Evolutionary conservation across 768 basidiomycete species (phyloP), one percentile per base, ranked within the genome.

Genomic region (Lactarius psammicola): DNA sequence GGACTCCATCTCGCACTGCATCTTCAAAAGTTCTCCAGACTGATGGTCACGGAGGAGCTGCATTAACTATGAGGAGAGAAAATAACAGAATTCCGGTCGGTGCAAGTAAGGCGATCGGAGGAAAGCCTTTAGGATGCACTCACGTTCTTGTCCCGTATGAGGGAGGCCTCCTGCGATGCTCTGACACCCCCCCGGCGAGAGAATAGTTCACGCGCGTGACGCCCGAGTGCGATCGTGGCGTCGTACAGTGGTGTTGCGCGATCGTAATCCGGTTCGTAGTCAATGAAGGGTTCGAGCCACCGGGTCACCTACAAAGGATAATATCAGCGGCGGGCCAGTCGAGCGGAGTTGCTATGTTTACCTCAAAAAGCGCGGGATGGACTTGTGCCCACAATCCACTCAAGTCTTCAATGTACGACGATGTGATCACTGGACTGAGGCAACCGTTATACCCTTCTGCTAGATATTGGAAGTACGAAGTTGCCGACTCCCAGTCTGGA

Each of bases 221-320:
- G 30, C 20, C 49, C 30, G 42, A 67, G 46, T 28, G 33, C 61
- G 31, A 64, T 56, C 7, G 56, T 63, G 7, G 66, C 66, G 34
- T 67, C 66, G 40, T 59, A 54, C 18, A 67, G 18, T 9, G 66
- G 66, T 18, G 36, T 20, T 20, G 4, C 4, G 23, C 66, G 62
- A 49, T 54, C 28, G 33, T 23, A 59, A 54, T 64, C 66, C 4
- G 66, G 62, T 2, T 56, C 66, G 26, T 67, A 67, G 33, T 67
- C 57, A 31, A 67, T 51, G 46, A 59, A 63, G 0, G 66, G 66
- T 8, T 67, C 66, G 31, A 67, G n/a, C 66, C 66, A 67, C 8
- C 62, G 56, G 30, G 66, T 59, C 13, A 66, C 61, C 65, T 66
- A 31, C 23, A 3, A 3, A 10, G 9, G 42, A 17, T n/a, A 33